Base-by-base conservation (phyloP, 2,329 filamentous ascomycete species). In the Neonectria magnoliae region DNA sequence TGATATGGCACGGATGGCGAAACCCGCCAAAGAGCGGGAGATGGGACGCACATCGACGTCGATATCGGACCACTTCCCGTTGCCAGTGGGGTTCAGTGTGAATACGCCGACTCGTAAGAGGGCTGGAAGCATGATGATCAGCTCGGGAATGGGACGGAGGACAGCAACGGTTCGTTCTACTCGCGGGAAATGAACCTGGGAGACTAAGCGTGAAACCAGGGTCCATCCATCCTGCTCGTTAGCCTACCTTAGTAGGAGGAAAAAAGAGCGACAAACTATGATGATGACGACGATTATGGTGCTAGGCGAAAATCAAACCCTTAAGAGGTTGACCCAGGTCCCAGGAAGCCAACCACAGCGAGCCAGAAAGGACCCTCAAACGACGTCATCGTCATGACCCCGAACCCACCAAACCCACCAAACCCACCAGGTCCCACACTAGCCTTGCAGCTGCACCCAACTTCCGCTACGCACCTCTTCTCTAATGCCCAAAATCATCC, bases 321-420 rank as follows among this genome's bases (percentile, higher is more conserved):
- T n/a, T 18, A 41, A 4, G 8, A 18, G 18, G 38, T 9, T 41
- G 38, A n/a, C n/a, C 38, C 38, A 41, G 38, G 38, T 41, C 38
- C 7, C 38, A 42, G 38, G 38, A 42, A 42, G 38, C 38, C 38
- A 42, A 42, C 20, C n/a, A 42, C 38, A 42, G 57, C 57, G 61
- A 47, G 57, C 25, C 67, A 62, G 36, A 62, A 50, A 57, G 55
- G 57, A n/a, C n/a, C n/a, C 38, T 42, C n/a, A 16, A 38, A 38
- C 38, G 38, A 42, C 38, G 38, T 42, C 38, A 42, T 42, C 38
- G n/a, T 42, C 38, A 42, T 20, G 38, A 7, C 38, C n/a, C 38
- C n/a, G 38, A 42, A 42, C n/a, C 38, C 38, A 20, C n/a, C 38
- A 18, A 20, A 42, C 9, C 38, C 38, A 42, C 38, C 38, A n/a